A percentile compares a stretch with the other conserved stretches of the same genome.
These are phyloP conservation scores for Kurtzmaniella natalensis DNA, from an alignment of 1,139 yeast genomes.

Conservation along the genomic window DNA sequence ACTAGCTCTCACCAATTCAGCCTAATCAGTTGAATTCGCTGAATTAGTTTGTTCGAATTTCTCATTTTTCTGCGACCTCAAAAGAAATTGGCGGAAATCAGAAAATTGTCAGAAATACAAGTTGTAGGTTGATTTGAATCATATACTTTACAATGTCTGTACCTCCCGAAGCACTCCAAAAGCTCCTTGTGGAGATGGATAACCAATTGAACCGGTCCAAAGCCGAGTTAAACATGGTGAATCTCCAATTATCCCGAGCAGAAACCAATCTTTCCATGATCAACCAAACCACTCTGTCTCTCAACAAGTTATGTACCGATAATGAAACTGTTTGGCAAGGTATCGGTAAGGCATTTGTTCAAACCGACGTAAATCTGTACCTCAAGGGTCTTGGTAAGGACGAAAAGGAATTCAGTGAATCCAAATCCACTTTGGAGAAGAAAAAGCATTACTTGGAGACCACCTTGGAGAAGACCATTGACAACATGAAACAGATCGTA, in stretches of 20 bases:
- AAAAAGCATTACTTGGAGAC: slow-evolving; percentile 72
- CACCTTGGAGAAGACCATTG: slow-evolving; percentile 70
- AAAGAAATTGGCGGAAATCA: no score
- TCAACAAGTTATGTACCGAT: slow-evolving; percentile 36
- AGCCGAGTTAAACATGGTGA: slow-evolving; percentile 62
- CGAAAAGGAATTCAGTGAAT: slow-evolving; percentile 51
- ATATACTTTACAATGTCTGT: slow-evolving; percentile 27
- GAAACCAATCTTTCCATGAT: slow-evolving; percentile 57
- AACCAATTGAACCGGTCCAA: slow-evolving; percentile 53
- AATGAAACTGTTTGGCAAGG: slow-evolving; percentile 74
- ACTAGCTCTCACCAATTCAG: no score
- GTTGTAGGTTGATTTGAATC: no score
- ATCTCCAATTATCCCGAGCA: slow-evolving; percentile 52
- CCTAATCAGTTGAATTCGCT: no score
- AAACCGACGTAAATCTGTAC: slow-evolving; percentile 42
- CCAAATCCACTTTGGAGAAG: slow-evolving; percentile 56
- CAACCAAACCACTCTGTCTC: slow-evolving; percentile 51
- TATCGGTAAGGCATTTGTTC: slow-evolving; percentile 70
- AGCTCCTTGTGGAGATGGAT: slow-evolving; percentile 59
- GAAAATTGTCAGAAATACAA: no score
- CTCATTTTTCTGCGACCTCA: no score
- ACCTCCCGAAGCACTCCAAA: slow-evolving; percentile 51
- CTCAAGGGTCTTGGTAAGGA: slow-evolving; percentile 46
- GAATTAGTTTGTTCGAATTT: no score
- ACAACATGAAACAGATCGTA: slow-evolving; percentile 54